Percentiles rank a stretch among this genome's conserved stretches.
Evolutionary conservation across 2,329 filamentous ascomycete species (phyloP).

Genomic region (Aspergillus tubingensis): DNA sequence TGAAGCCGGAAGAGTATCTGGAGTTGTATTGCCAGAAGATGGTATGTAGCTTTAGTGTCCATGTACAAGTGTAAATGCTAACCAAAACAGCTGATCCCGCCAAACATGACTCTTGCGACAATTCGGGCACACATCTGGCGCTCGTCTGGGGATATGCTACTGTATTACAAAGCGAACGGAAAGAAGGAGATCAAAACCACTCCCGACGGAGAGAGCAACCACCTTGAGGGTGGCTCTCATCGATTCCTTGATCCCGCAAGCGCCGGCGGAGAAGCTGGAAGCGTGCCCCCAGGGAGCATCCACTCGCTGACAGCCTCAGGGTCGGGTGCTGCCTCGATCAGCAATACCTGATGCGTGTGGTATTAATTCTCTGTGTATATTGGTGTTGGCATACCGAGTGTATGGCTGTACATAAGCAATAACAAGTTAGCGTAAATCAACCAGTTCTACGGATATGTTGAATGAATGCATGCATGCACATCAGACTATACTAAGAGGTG

Average conservation of each 20-base stretch:
- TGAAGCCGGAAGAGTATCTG: constrained; percentile 88
- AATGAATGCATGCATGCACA: no score
- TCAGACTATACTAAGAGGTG: no score
- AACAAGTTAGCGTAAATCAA: no score
- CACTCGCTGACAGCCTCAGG: constrained; percentile 35
- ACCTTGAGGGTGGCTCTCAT: constrained; percentile 13
- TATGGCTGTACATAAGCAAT: not conserved
- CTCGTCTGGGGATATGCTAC: constrained; percentile 84
- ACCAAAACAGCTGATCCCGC: constrained; percentile 55
- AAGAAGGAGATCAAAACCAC: constrained; percentile 56
- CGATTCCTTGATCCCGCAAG: constrained; percentile 11
- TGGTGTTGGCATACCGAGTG: not conserved
- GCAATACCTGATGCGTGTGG: constrained; percentile 16
- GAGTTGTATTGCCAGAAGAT: constrained; percentile 94
- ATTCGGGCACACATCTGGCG: constrained; percentile 93
- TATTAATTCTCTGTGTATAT: constrained; percentile 8
- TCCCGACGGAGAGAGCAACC: constrained; percentile 21
- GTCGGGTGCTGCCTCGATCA: constrained; percentile 27
- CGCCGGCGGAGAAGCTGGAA: constrained; percentile 25
- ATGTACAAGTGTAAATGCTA: not conserved
- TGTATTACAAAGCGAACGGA: constrained; percentile 93
- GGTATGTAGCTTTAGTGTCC: constrained; percentile 54
- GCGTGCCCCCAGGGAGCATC: constrained; percentile 30
- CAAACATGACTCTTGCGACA: constrained; percentile 90
- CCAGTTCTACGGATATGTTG: no score